Evolutionary conservation across 2,329 filamentous ascomycete species (phyloP).

Genomic region (Ascochyta rabiei): DNA sequence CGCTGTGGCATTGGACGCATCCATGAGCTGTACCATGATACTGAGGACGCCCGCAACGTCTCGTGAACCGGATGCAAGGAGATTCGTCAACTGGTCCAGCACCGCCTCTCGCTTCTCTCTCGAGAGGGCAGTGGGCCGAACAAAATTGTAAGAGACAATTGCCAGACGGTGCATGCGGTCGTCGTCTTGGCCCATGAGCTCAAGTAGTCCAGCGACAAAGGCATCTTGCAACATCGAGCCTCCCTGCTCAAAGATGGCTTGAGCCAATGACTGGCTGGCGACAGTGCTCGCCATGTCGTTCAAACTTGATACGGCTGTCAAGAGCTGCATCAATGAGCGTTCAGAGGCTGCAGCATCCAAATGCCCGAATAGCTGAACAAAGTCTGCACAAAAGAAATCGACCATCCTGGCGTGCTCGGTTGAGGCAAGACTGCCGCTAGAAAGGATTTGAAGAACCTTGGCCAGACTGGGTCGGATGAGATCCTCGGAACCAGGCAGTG

Average conservation of each 20-base stretch:
- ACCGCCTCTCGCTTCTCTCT: conserved; percentile 42
- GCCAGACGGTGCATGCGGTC: conserved; percentile 16
- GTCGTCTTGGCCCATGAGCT: conserved; percentile 17
- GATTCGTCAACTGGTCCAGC: conserved; percentile 35
- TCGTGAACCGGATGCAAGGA: conserved; percentile 17
- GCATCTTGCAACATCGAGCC: conserved; percentile 25
- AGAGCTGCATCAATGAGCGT: conserved; percentile 24
- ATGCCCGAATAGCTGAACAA: conserved; percentile 30
- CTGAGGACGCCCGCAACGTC: conserved; percentile 25
- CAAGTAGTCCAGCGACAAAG: conserved; percentile 28
- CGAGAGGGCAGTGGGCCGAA: conserved; percentile 33
- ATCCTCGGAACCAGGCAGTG: conserved; percentile 28
- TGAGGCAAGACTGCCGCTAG: conserved; percentile 17
- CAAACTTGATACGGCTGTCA: conserved; percentile 25
- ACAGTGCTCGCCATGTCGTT: conserved; percentile 7
- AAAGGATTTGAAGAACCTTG: conserved; percentile 32
- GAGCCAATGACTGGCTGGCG: conserved; percentile 26
- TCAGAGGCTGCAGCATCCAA: conserved; percentile 23
- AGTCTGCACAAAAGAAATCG: conserved; percentile 37
- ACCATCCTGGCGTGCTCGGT: conserved; percentile 26
- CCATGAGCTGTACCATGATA: conserved; percentile 42
- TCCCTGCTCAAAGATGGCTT: conserved; percentile 29
- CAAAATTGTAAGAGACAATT: conserved; percentile 28
- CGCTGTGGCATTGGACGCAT: conserved; percentile 44
- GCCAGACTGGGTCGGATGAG: conserved; percentile 26